These are phyloP conservation scores for Climacium dendroides DNA, from an alignment of 225 moss, liverwort and hornwort species.

Conservation along the genomic window DNA sequence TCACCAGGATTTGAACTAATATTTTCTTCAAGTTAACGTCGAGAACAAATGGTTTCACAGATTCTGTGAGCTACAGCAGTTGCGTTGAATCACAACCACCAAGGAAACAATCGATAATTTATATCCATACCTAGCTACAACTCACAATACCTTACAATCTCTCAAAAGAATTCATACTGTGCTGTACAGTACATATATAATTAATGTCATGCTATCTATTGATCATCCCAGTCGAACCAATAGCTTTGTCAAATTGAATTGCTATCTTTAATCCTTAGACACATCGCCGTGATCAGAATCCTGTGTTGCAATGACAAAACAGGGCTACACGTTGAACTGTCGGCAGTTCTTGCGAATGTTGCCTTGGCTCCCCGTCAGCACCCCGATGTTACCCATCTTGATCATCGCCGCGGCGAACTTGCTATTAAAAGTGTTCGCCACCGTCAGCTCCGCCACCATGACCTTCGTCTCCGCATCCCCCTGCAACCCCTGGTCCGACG, in stretches of 20 bases:
- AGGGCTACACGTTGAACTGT: not conserved
- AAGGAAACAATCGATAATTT: not conserved
- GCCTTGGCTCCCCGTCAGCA: conserved; percentile 19
- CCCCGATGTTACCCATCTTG: conserved; percentile 18
- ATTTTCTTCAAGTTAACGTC: not conserved
- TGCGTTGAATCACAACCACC: not conserved
- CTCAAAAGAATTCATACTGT: not conserved
- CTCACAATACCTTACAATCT: not conserved
- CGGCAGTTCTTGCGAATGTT: conserved; percentile 2
- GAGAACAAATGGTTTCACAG: not conserved
- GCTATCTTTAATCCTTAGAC: not conserved
- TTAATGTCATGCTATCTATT: not conserved
- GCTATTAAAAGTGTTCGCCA: not conserved
- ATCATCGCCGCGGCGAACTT: conserved; percentile 10
- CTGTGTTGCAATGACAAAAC: not conserved
- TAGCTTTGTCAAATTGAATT: not conserved
- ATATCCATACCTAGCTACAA: not conserved
- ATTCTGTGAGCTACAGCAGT: not conserved
- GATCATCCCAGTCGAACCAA: not conserved
- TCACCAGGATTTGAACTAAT: too few relatives aligned
- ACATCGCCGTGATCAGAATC: not conserved
- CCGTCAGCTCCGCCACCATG: not conserved
- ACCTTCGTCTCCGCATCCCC: not conserved
- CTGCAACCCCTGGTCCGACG: conserved; percentile 19
- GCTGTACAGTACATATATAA: not conserved